Evolutionary conservation across 225 moss, liverwort and hornwort genomes (phyloP), one percentile per base, ranked within the genome.

Genomic region (Rhytidiadelphus loreus): DNA sequence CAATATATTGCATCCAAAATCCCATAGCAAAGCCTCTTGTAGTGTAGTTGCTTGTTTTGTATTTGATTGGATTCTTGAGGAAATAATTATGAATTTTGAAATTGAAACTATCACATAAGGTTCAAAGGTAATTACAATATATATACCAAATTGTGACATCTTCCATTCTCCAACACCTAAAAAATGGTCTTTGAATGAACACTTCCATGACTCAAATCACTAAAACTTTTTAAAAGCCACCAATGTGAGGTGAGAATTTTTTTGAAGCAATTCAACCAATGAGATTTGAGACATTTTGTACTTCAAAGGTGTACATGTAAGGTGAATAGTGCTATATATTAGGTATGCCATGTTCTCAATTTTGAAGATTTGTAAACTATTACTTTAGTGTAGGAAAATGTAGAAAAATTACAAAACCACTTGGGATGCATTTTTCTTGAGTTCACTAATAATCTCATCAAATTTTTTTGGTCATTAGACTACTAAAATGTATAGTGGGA

Each of bases 11-110:
- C 66, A 66, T 5, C 6, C 0, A 37, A 37, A 20, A 20, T 0
- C 3, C 6, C n/a, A n/a, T 32, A 4, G 12, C 1, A 66, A 2
- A 37, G 66, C 6, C 0, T 37, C 6, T 66, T 0, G 2, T 37
- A 21, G 37, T 66, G 3, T 21, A 2, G 66, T 66, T n/a, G 24
- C 22, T 68, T 68, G 0, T 23, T 68, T 69, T 14, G 25, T 8
- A 24, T 39, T 8, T 24, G 8, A 26, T 71, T 70, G 9, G 16
- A 28, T 15, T 28, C 3, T 72, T 8, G 5, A 72, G 5, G 28
- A 72, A 72, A 44, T 44, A 44, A 6, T 26, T 16, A 16, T 17
- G 16, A 72, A 44, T 4, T 44, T 44, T 28, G 28, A 44, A 44
- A 3, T 44, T 44, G 16, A 16, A 72, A 48, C 48, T 48, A 16